Evolutionary conservation across 495 filamentous ascomycete genomes (phyloP).

Genomic region (Endocarpon pusillum): DNA sequence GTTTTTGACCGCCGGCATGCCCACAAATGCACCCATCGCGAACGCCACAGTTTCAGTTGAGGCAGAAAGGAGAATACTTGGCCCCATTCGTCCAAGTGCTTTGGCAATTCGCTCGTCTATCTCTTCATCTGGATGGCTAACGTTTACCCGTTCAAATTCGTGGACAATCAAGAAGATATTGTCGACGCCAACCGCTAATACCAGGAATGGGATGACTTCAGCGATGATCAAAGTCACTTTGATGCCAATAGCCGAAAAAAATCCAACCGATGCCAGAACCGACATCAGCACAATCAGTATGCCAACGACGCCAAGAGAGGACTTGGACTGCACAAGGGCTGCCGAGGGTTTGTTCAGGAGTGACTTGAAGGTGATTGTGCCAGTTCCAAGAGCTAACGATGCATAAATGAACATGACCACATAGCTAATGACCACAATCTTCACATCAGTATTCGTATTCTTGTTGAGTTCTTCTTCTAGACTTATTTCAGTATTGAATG

Average conservation of each 20-base stretch:
- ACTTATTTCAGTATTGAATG: slow-evolving; percentile 87
- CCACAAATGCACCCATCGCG: slow-evolving; percentile 76
- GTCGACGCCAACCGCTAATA: slow-evolving; percentile 90
- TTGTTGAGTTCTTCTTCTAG: slow-evolving; percentile 88
- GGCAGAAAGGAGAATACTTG: slow-evolving; percentile 90
- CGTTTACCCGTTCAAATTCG: slow-evolving; percentile 88
- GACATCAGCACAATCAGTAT: slow-evolving; percentile 96
- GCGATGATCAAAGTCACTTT: slow-evolving; percentile 96
- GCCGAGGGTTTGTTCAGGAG: slow-evolving; percentile 65
- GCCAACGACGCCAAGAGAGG: slow-evolving; percentile 77
- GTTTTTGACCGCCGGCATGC: slow-evolving; percentile 94
- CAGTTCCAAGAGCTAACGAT: slow-evolving; percentile 77
- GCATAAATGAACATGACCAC: slow-evolving; percentile 97
- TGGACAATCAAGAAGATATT: slow-evolving; percentile 98
- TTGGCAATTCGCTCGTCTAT: slow-evolving; percentile 72
- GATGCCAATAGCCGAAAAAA: slow-evolving; percentile 77
- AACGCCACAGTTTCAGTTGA: slow-evolving; percentile 88
- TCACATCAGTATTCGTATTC: slow-evolving; percentile 92
- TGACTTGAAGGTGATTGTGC: slow-evolving; percentile 55
- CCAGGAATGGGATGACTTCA: slow-evolving; percentile 94
- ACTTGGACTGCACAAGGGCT: slow-evolving; percentile 84
- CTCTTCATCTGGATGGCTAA: slow-evolving; percentile 68
- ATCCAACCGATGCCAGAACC: slow-evolving; percentile 79
- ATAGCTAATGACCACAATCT: slow-evolving; percentile 93
- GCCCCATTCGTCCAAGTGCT: slow-evolving; percentile 84